A percentile compares a stretch with the other conserved stretches of the same genome.
phyloP scores from a whole-genome alignment of 2,329 filamentous ascomycete species.

The Septoria linicola region DNA sequence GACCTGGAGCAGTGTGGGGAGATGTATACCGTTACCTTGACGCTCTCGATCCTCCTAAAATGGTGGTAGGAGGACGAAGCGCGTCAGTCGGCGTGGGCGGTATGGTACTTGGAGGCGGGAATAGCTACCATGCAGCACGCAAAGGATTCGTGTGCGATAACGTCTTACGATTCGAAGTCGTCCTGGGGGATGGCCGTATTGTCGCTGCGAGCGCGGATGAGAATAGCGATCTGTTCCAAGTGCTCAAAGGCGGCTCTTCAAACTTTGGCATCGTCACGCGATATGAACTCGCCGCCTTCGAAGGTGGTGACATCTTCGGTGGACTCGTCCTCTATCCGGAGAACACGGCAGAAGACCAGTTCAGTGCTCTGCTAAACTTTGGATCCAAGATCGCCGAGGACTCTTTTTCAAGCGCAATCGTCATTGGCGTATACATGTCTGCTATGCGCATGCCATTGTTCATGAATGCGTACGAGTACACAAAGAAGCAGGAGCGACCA shows the following conservation, averaged over 20 bases:
- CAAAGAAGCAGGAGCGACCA: conserved; percentile 3
- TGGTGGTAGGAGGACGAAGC: conserved; percentile 47
- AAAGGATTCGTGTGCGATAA: conserved; percentile 32
- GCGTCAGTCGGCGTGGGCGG: conserved; percentile 22
- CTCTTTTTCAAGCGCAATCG: conserved; percentile 13
- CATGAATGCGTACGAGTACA: conserved; percentile 18
- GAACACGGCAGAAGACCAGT: conserved; percentile 8
- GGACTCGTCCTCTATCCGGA: conserved; percentile 3
- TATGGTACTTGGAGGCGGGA: conserved; percentile 1
- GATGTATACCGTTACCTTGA: conserved; percentile 47
- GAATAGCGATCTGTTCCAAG: conserved; percentile 25
- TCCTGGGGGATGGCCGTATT: conserved; percentile 28
- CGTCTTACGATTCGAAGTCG: conserved; percentile 29
- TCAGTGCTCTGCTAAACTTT: conserved; percentile 7
- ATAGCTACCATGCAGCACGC: conserved; percentile 28
- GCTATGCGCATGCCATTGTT: conserved; percentile 6
- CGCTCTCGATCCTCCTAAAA: conserved; percentile 35
- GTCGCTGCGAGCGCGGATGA: conserved; percentile 22
- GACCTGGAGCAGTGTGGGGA: conserved; percentile 48
- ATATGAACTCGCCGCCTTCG: conserved; percentile 22
- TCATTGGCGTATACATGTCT: conserved; percentile 10
- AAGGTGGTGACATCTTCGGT: conserved; percentile 14
- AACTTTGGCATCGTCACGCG: conserved; percentile 31
- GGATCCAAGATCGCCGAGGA: conserved; percentile 11
- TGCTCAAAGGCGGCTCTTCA: conserved; percentile 25